Percentiles rank a stretch among this genome's conserved stretches.
Evolutionary conservation across 208 protist species (phyloP).

Genomic region (Trypanosoma boissoni): DNA sequence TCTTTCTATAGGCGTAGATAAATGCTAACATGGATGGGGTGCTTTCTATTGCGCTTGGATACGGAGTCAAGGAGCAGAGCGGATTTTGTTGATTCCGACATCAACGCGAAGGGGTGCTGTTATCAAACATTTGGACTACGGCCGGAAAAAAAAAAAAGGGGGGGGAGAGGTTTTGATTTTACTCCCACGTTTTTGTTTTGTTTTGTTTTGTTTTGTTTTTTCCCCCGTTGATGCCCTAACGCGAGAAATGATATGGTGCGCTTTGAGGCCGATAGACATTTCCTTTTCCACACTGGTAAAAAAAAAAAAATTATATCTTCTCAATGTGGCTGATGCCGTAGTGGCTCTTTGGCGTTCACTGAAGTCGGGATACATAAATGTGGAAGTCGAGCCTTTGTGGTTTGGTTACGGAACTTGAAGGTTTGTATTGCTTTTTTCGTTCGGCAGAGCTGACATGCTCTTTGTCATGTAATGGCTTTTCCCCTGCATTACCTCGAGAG

Average conservation of each 20-base stretch:
- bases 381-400: not conserved
- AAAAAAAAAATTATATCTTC: not conserved
- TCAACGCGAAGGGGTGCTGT: not conserved
- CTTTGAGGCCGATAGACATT: constrained; percentile 1
- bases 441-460: not conserved
- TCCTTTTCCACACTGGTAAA: not conserved
- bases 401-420: no score
- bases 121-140: constrained; percentile 5
- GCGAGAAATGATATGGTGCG: not conserved
- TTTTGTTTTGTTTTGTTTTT: no score
- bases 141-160: constrained; percentile 3
- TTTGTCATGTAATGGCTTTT: not conserved
- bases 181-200: no score
- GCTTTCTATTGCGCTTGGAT: not conserved
- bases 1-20: constrained; percentile 1
- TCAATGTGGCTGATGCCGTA: not conserved
- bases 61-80: not conserved
- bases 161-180: constrained; percentile 9
- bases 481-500: not conserved
- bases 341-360: not conserved
- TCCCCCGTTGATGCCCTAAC: not conserved
- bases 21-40: constrained; percentile 2
- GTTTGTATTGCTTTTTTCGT: not conserved
- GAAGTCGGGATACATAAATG: constrained; percentile 4
- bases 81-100: constrained; percentile 4